A percentile compares a stretch with the other conserved stretches of the same genome.
Evolutionary conservation across 805 yeast species (phyloP).

Genomic region (Wickerhamomyces chaumierensis): DNA sequence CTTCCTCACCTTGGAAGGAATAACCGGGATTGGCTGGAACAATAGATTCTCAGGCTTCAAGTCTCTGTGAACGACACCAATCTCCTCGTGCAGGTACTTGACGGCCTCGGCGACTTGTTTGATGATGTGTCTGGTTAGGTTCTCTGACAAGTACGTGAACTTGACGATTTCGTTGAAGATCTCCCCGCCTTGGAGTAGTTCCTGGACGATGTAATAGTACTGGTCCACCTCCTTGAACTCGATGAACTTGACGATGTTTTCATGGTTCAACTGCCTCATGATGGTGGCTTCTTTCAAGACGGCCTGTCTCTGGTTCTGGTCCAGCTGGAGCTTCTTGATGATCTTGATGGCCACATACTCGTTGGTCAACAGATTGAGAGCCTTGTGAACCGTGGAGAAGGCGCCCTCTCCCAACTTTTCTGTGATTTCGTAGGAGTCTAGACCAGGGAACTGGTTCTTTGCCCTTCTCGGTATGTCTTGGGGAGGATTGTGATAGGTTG

Average conservation of each 20-base stretch:
- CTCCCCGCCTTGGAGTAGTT: constrained; percentile 65
- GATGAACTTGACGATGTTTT: constrained; percentile 45
- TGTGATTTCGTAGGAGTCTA: constrained; percentile 21
- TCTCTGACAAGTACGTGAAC: constrained; percentile 44
- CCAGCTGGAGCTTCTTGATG: constrained; percentile 40
- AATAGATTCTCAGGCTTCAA: constrained; percentile 91
- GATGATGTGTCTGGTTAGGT: constrained; percentile 47
- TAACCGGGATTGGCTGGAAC: constrained; percentile 35
- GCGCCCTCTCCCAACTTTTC: constrained; percentile 75
- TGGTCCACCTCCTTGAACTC: constrained; percentile 45
- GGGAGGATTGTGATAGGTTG: background rate
- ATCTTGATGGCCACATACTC: constrained; percentile 61
- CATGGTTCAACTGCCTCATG: constrained; percentile 42
- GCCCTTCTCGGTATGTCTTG: background rate
- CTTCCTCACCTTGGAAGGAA: constrained; percentile 7
- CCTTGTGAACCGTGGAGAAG: constrained; percentile 75
- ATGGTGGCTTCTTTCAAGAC: constrained; percentile 26
- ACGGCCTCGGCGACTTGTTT: constrained; percentile 74
- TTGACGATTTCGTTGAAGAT: constrained; percentile 65
- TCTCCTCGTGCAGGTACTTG: constrained; percentile 83
- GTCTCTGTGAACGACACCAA: constrained; percentile 92
- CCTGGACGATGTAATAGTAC: constrained; percentile 59
- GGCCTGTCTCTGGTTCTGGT: constrained; percentile 29
- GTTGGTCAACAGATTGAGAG: constrained; percentile 34
- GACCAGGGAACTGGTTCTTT: constrained; percentile 14